Evolutionary conservation across 2,329 filamentous ascomycete genomes (phyloP).

Genomic region (Apiospora aurea): DNA sequence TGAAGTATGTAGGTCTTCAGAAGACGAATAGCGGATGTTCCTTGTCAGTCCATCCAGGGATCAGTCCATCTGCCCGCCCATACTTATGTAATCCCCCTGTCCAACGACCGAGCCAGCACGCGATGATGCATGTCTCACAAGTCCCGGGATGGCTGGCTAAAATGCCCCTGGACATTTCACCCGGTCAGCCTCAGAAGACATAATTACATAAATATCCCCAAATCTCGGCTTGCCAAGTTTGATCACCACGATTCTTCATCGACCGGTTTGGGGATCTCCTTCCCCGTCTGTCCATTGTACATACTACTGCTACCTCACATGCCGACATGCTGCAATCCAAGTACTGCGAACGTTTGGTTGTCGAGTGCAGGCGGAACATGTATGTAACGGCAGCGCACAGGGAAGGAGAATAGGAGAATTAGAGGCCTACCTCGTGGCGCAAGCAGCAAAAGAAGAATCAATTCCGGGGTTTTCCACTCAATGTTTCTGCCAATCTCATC

Average conservation of each 20-base stretch:
- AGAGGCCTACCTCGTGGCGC: constrained; percentile 3
- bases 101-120: neutral
- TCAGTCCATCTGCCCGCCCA: neutral
- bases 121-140: constrained; percentile 5
- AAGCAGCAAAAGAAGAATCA: neutral
- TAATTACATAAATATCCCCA: neutral
- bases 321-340: neutral
- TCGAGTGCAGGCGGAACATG: neutral
- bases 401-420: neutral
- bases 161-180: neutral
- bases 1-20: neutral
- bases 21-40: neutral
- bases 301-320: neutral
- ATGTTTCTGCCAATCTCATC: neutral
- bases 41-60: neutral
- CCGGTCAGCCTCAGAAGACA: neutral
- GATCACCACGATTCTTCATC: constrained; percentile 1
- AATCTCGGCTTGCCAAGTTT: constrained; percentile 3
- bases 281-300: too few relatives aligned
- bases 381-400: neutral
- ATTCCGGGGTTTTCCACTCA: neutral
- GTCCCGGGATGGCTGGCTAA: neutral
- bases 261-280: neutral
- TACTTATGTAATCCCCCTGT: constrained; percentile 5
- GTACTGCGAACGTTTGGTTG: neutral